A percentile compares a stretch with the other conserved stretches of the same genome.
Conservation (phyloP, 768 basidiomycete genomes). For the Mycena amicta region DNA sequence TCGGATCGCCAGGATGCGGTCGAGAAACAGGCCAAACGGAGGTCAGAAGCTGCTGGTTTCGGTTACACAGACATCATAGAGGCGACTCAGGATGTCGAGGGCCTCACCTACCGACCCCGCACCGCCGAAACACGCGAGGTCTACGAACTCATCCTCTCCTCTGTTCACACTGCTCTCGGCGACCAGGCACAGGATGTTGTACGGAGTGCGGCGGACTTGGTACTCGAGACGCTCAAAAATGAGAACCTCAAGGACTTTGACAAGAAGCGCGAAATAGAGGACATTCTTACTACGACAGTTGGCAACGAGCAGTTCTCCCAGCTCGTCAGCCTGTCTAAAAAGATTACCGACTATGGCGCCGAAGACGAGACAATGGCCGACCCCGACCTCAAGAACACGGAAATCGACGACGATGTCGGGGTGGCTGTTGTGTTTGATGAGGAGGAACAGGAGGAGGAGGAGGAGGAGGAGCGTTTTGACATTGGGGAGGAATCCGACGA, state of each 20-base stretch:
- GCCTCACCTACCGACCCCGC: slow-evolving; percentile 87
- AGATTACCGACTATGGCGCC: slow-evolving; percentile 93
- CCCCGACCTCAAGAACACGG: slow-evolving; percentile 80
- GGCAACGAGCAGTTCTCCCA: slow-evolving; percentile 79
- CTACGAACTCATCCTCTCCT: slow-evolving; percentile 86
- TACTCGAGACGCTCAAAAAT: slow-evolving; percentile 86
- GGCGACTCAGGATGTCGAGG: slow-evolving; percentile 91
- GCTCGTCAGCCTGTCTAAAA: slow-evolving; percentile 84
- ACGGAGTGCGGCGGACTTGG: slow-evolving; percentile 91
- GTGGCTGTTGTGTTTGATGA: slow-evolving; percentile 98
- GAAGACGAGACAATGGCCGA: slow-evolving; percentile 82
- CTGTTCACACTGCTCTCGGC: slow-evolving; percentile 82
- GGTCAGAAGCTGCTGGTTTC: slow-evolving; percentile 64
- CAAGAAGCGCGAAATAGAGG: slow-evolving; percentile 93
- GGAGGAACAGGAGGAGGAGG: slow-evolving; percentile 93
- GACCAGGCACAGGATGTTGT: slow-evolving; percentile 97
- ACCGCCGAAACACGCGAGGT: slow-evolving; percentile 94
- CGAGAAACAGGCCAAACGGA: slow-evolving; percentile 61
- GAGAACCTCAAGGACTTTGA: slow-evolving; percentile 93
- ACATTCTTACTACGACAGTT: slow-evolving; percentile 60
- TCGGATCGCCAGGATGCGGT: slow-evolving; percentile 57
- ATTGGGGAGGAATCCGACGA: slow-evolving; percentile 81
- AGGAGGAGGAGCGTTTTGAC: slow-evolving; percentile 91
- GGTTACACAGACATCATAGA: slow-evolving; percentile 92
- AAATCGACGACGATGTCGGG: slow-evolving; percentile 95